Percentiles rank a stretch among this genome's conserved stretches.
Conservation (phyloP, 1,139 yeast species). For the Geotrichum carabidarum region DNA sequence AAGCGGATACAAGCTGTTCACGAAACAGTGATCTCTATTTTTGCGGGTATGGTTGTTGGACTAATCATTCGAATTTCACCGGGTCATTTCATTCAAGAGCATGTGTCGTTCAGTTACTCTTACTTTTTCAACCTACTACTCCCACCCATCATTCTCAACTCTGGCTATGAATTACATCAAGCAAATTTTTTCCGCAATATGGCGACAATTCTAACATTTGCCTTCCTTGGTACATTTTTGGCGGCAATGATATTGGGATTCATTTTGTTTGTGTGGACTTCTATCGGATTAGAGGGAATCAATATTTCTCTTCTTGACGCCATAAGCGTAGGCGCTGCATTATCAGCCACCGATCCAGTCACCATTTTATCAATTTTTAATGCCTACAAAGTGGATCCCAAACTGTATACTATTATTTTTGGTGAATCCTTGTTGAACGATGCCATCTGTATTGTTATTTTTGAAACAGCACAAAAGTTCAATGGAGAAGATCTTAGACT, state of each 20-base stretch:
- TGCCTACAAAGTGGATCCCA: slow-evolving; percentile 96
- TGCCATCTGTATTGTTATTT: slow-evolving; percentile 98
- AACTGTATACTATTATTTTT: slow-evolving; percentile 89
- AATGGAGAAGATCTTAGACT: slow-evolving; percentile 74
- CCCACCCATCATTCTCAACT: slow-evolving; percentile 93
- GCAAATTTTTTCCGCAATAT: slow-evolving; percentile 90
- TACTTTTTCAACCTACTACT: slow-evolving; percentile 89
- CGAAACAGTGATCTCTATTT: slow-evolving; percentile 92
- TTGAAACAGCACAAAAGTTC: slow-evolving; percentile 95
- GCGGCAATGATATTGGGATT: slow-evolving; percentile 86
- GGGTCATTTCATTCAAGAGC: slow-evolving; percentile 94
- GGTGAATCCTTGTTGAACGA: slow-evolving; percentile 95
- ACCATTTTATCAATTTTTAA: slow-evolving; percentile 94
- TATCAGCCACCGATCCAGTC: slow-evolving; percentile 98
- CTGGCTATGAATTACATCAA: slow-evolving; percentile 95
- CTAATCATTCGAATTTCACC: slow-evolving; percentile 83
- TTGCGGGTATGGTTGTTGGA: slow-evolving; percentile 96
- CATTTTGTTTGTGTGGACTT: slow-evolving; percentile 83
- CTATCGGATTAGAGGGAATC: slow-evolving; percentile 83
- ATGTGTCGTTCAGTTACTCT: slow-evolving; percentile 89
- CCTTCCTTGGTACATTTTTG: slow-evolving; percentile 93
- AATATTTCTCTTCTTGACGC: slow-evolving; percentile 92
- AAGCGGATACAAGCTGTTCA: slow-evolving; percentile 89
- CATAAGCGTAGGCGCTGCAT: slow-evolving; percentile 92
- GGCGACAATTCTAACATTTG: slow-evolving; percentile 87